Evolutionary conservation across 2,329 filamentous ascomycete genomes (phyloP), one percentile per base, ranked within the genome.

Genomic region (Cladosporium phlei): DNA sequence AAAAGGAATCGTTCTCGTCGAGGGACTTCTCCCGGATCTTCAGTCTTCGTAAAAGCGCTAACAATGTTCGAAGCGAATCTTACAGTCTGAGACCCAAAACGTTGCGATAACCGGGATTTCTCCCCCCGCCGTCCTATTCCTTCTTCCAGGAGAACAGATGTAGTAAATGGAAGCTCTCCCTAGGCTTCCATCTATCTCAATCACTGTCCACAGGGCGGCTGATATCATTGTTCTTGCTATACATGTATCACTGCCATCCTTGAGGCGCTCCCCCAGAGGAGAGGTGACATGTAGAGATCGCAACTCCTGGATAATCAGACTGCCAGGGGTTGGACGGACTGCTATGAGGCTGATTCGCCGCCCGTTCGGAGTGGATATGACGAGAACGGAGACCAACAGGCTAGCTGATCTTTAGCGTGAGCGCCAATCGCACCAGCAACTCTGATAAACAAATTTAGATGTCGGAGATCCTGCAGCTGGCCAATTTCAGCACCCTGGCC

Each of bases 251-350:
- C n/a, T n/a, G n/a, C n/a, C n/a, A n/a, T n/a, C n/a, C 24, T 21
- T 27, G 32, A 27, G 42, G 42, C 42, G 24, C 22, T 45, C 42
- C 32, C 42, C 42, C 42, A 45, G 42, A 45, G 32, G 19, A 45
- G 32, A 45, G 24, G 33, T n/a, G n/a, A n/a, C n/a, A n/a, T n/a
- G n/a, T n/a, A n/a, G n/a, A n/a, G n/a, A n/a, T n/a, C n/a, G n/a
- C n/a, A n/a, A n/a, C n/a, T n/a, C n/a, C n/a, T n/a, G n/a, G n/a
- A n/a, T n/a, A n/a, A n/a, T n/a, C n/a, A n/a, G n/a, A n/a, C n/a
- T n/a, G n/a, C n/a, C n/a, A n/a, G n/a, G n/a, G n/a, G n/a, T n/a
- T 22, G 32, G 30, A 34, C 40, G 40, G 40, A 35, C 40, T 45
- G 32, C 32, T 12, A 37, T 22, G 34, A 11, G 34, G 19, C 20